Evolutionary conservation across 257 asterid genomes (phyloP), one percentile per base, ranked within the genome.

Genomic region (Nicotiana tomentosiformis): DNA sequence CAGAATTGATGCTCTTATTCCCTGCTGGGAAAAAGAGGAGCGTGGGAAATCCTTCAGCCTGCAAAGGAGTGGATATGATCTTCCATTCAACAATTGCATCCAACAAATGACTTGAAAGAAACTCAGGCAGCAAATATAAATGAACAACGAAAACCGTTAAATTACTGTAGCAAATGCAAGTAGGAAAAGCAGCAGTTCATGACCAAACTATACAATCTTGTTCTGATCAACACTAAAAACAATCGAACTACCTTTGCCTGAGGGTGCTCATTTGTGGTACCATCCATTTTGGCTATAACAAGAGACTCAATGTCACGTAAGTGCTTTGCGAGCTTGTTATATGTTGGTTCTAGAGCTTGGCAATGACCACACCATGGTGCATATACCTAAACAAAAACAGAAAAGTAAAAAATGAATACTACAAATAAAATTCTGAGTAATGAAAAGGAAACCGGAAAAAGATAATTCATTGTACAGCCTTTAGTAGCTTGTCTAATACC

Each of bases 281-380:
- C 99, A 58, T 96, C 99, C 98, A 94, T 96, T 88, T 96, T 94
- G 78, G 98, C 98, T 81, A 96, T 83, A 29, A 93, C 91, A 67
- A 94, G 87, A 77, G 99, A 96, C 68, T 91, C 91, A 68, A 94
- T 55, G 15, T 77, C 87, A 12, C 83, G 91, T 86, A 96, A 87
- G 90, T 96, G 98, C 85, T 91, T 88, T 82, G 97, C 98, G 5
- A 96, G 99, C 85, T 93, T 94, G 89, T 92, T 90, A 87, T 94
- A 96, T 26, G 90, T 91, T 82, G 99, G 97, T 89, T 96, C 98
- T 14, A 96, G 95, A 86, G 97, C 64, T 91, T 91, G 97, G 90
- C 98, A 96, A 85, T 91, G 97, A 82, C 97, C 97, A 74, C 99
- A 96, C 99, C 99, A 96, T 35, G 99, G 99, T 65, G 98, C 98